Evolutionary conservation across 352 stramenopile species (phyloP).

Genomic region (Peronospora belbahrii): DNA sequence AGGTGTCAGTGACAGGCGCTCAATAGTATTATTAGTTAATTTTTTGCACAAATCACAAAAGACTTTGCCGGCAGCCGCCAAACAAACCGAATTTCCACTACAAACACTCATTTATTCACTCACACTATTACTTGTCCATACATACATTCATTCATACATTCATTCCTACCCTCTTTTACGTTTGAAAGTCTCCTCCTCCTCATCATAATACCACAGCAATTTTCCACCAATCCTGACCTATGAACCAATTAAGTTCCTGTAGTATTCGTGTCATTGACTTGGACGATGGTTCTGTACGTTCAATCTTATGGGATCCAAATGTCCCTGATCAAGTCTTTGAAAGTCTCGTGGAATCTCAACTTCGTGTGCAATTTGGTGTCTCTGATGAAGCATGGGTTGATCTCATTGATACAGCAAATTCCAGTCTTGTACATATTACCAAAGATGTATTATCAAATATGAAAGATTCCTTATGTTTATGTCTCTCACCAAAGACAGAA

Average conservation of each 20-base stretch:
- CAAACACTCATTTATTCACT: too few species aligned
- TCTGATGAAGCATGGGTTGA: slow-evolving; percentile 83
- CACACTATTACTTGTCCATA: slow-evolving; percentile 11
- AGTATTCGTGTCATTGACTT: slow-evolving; percentile 81
- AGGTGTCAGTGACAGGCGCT: slow-evolving; percentile 1
- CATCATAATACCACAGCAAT: too few species aligned
- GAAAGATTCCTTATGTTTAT: slow-evolving; percentile 64
- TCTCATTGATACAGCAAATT: slow-evolving; percentile 77
- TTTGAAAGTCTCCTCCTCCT: too few species aligned
- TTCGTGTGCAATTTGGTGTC: slow-evolving; percentile 67
- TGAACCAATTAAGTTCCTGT: slow-evolving; percentile 27
- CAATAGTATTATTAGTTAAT: too few species aligned
- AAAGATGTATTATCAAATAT: slow-evolving; percentile 55
- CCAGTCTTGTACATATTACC: slow-evolving; percentile 74
- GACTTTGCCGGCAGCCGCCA: not conserved
- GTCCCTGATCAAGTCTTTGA: slow-evolving; percentile 81
- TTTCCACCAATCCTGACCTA: too few species aligned
- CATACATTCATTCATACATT: slow-evolving; percentile 5
- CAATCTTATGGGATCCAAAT: slow-evolving; percentile 72
- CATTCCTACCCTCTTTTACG: not conserved
- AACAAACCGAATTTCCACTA: too few species aligned
- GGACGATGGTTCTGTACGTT: slow-evolving; percentile 66
- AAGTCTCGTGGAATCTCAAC: slow-evolving; percentile 64
- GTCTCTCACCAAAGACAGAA: slow-evolving; percentile 78
- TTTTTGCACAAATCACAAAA: slow-evolving; percentile 1